Percentiles rank a stretch among this genome's conserved stretches.
Evolutionary conservation across 257 asterid genomes (phyloP).

Genomic region (Cynanchum wilfordii): DNA sequence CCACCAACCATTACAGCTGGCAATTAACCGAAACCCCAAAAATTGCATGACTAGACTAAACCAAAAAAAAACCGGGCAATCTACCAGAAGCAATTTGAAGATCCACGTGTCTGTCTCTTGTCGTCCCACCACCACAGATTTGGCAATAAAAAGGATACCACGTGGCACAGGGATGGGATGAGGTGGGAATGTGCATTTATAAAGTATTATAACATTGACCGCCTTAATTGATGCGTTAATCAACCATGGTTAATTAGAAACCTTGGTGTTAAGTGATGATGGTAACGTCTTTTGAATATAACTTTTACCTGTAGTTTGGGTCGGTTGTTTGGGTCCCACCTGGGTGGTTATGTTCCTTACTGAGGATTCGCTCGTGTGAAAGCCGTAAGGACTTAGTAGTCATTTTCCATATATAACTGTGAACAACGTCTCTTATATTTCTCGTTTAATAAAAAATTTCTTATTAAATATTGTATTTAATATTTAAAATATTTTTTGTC

Average conservation of each 20-base stretch:
- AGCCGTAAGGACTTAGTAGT: not conserved
- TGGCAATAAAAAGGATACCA: slow-evolving; percentile 14
- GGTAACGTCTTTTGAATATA: not conserved
- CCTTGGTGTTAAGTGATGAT: not conserved
- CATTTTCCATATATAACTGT: not conserved
- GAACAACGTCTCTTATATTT: too few species aligned
- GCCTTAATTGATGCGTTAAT: slow-evolving; percentile 7
- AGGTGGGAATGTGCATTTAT: not conserved
- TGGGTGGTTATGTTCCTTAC: not conserved
- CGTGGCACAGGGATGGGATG: slow-evolving; percentile 5
- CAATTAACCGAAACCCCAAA: not conserved
- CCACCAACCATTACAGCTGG: not conserved
- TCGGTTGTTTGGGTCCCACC: slow-evolving; percentile 5
- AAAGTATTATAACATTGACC: not conserved
- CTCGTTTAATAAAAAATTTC: too few species aligned
- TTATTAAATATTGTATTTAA: too few species aligned
- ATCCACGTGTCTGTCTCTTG: slow-evolving; percentile 25
- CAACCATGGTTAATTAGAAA: slow-evolving; percentile 5
- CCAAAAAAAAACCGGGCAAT: not conserved
- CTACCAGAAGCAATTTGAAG: not conserved
- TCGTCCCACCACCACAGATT: not conserved
- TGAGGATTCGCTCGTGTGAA: not conserved
- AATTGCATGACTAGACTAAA: not conserved
- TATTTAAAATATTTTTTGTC: too few species aligned
- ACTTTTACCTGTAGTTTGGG: not conserved